phyloP scores from a whole-genome alignment of 2,329 filamentous ascomycete species.

The Kalaharituber pfeilii region DNA sequence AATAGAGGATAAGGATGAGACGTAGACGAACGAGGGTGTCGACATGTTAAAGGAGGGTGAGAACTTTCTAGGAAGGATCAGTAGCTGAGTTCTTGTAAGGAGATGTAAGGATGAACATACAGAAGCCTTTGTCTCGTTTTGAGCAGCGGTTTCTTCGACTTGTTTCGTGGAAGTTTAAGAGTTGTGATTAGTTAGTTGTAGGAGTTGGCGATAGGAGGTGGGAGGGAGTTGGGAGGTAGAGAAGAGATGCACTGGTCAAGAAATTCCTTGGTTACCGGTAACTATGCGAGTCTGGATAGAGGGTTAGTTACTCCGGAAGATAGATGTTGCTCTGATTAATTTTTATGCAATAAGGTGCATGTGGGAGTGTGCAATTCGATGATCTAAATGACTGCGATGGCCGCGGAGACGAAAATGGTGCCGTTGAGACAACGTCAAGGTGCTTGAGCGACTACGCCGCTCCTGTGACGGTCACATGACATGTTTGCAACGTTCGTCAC shows the following conservation, averaged over 20 bases:
- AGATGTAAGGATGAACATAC: neutral
- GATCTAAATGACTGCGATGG: neutral
- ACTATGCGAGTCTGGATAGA: slow-evolving; percentile 5
- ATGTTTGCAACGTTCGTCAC: too few species aligned
- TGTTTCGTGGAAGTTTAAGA: neutral
- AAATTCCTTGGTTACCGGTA: slow-evolving; percentile 10
- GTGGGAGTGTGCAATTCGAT: too few species aligned
- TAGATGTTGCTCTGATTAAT: too few species aligned
- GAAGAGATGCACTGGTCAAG: slow-evolving; percentile 1
- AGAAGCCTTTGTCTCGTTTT: neutral
- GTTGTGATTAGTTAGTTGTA: neutral
- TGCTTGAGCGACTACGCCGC: too few species aligned
- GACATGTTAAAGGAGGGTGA: neutral
- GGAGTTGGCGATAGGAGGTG: neutral
- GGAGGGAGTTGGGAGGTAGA: neutral
- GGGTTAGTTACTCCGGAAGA: too few species aligned
- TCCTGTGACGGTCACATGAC: too few species aligned
- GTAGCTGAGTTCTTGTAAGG: neutral
- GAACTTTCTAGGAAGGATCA: too few species aligned
- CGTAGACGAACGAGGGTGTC: slow-evolving; percentile 8
- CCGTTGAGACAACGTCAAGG: neutral
- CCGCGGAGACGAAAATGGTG: neutral
- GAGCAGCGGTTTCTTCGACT: neutral
- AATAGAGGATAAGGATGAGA: slow-evolving; percentile 5
- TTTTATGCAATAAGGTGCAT: too few species aligned